Base-by-base conservation (phyloP, 1,284 basidiomycete genomes). In the Lentinula novae-zelandiae region DNA sequence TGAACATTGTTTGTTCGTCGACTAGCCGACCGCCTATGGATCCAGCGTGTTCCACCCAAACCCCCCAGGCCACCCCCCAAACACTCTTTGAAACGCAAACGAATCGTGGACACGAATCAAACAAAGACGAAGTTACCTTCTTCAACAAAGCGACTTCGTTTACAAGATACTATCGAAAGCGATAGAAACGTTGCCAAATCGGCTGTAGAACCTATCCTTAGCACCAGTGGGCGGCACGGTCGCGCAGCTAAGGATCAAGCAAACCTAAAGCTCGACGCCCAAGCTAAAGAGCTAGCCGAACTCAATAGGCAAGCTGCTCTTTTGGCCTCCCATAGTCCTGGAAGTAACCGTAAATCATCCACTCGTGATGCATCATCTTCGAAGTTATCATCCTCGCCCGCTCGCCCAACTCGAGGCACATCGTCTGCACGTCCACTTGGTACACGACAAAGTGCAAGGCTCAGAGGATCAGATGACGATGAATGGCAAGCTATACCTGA, bases 1-100 rank as follows among this genome's bases (percentile, higher is more conserved):
- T 40, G 58, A 22, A 54, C 27, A 27, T 3, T 27, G 63, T 49
- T 65, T 53, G 38, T 54, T 52, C 42, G 53, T 17, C 62, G 27
- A 38, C 52, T 63, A 84, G 85, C 84, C 62, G 90, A 95, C 68
- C 89, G 94, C 17, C 80, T 96, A 17, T 96, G 93, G 93, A 85
- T 95, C 46, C 93, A 96, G 71, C 85, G 89, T 27, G 76, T 78
- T 39, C 81, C 76, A 9, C 89, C 87, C 0, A 84, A 80, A 67
- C 78, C 79, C 48, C 73, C 80, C 3, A 69, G 68, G 58, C 71
- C 66, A 10, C 70, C 70, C 6, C 49, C 52, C 12, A 63, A 60
- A 20, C 49, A 36, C 38, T 54, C 49, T 9, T 68, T 80, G 31
- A 90, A 91, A 67, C 82, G 87, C 65, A 91, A 90, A 61, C 72